Evolutionary conservation across 2,329 filamentous ascomycete genomes (phyloP).

Genomic region (Ascochyta koolunga): DNA sequence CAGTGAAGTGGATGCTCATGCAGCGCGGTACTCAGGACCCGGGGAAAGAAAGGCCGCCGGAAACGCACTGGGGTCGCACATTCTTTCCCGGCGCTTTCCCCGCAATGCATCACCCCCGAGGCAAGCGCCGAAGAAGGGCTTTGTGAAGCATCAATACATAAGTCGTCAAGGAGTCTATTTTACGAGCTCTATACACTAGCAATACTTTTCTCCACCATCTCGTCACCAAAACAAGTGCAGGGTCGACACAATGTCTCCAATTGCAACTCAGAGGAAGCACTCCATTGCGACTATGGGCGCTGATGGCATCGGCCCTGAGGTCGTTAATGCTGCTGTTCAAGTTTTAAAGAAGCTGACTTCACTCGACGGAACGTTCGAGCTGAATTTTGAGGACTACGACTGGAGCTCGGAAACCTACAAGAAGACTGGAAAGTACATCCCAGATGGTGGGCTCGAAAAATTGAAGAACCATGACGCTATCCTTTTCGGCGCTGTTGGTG

Average conservation of each 20-base stretch:
- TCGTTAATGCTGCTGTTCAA: conserved; percentile 67
- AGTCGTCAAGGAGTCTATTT: background rate
- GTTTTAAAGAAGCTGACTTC: conserved; percentile 63
- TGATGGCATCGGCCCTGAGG: conserved; percentile 73
- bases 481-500: conserved; percentile 71
- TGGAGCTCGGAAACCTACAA: conserved; percentile 73
- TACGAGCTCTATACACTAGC: background rate
- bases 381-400: conserved; percentile 68
- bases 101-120: conserved; percentile 14
- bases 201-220: background rate
- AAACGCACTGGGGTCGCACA: conserved; percentile 3
- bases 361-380: conserved; percentile 61
- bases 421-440: conserved; percentile 68
- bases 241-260: conserved; percentile 31
- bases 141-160: background rate
- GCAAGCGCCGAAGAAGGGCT: background rate
- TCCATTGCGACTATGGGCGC: conserved; percentile 62
- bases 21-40: background rate
- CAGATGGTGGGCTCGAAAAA: conserved; percentile 63
- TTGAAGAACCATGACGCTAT: conserved; percentile 68
- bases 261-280: conserved; percentile 28
- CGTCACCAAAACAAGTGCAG: background rate
- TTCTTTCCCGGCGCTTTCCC: conserved; percentile 24
- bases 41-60: conserved; percentile 17
- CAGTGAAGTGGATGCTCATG: background rate